Base-by-base conservation (phyloP, 192 early-diverging fungal species). In the Mycoemilia scoparia region DNA sequence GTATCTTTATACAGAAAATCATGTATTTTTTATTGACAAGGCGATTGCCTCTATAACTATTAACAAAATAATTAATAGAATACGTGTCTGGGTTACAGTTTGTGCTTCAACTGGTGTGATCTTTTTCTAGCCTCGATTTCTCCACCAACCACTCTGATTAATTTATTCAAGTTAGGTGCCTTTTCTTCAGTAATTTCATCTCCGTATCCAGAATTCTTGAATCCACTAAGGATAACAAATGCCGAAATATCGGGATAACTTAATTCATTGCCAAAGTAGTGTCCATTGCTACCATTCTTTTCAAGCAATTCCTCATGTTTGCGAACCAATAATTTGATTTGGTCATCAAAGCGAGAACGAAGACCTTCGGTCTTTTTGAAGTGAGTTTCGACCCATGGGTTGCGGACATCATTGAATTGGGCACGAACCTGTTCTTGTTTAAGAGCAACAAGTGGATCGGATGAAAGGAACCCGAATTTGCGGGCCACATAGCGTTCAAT, bases 261-360 rank as follows among this genome's bases (percentile, higher is more conserved):
- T 7, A 57, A 28, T 21, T 41, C 28, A 23, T 50, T 29, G 12
- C 63, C 64, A 22, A 66, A 30, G 20, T 44, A 51, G 30, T 57
- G 52, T 3, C 64, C 67, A 17, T 55, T 71, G 53, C 26, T 49
- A 16, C 69, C 69, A 35, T 71, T 69, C 9, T 56, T 41, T 17
- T 39, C 25, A 14, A 69, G 41, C 5, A 54, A 34, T 18, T 43
- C 32, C 11, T 54, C 40, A 29, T 48, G 54, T 7, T 51, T 39
- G 18, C 41, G 13, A 31, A 69, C 35, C 5, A 49, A 39, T 36
- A 47, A 53, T 9, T 29, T 39, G 4, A 39, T 13, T 7, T 38
- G 28, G 2, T 20, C 17, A 12, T 36, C 12, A 21, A 53, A 39
- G n/a, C n/a, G n/a, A n/a, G 41, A 15, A 17, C n/a, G 20, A 1